Conservation (phyloP, 345 rosid species). For the Acer saccharum region DNA sequence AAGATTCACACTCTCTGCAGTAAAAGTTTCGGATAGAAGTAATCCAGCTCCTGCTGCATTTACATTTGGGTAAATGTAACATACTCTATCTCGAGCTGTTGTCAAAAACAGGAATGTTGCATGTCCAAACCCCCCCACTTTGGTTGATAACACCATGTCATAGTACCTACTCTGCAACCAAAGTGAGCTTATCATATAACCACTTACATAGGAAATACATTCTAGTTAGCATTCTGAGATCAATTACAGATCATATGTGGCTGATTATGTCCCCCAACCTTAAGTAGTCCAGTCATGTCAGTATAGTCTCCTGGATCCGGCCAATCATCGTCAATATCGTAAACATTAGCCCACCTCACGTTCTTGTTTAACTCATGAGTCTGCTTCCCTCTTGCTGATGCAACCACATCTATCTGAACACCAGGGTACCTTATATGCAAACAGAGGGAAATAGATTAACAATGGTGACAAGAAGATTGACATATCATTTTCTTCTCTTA, state of each 20-base stretch:
- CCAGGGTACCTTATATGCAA: slow-evolving; percentile 71
- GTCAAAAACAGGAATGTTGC: slow-evolving; percentile 89
- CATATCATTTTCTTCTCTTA: not conserved
- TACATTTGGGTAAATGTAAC: slow-evolving; percentile 89
- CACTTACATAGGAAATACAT: slow-evolving; percentile 2
- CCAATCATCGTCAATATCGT: slow-evolving; percentile 81
- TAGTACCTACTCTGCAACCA: slow-evolving; percentile 80
- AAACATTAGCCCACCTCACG: slow-evolving; percentile 91
- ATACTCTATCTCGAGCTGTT: slow-evolving; percentile 78
- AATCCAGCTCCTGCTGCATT: slow-evolving; percentile 96
- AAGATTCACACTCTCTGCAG: slow-evolving; percentile 64
- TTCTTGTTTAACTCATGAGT: slow-evolving; percentile 87
- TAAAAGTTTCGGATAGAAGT: slow-evolving; percentile 73
- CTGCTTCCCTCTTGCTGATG: slow-evolving; percentile 89
- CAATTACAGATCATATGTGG: not conserved
- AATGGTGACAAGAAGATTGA: not conserved
- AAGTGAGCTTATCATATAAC: slow-evolving; percentile 3
- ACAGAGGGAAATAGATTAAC: not conserved
- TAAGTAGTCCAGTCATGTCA: slow-evolving; percentile 82
- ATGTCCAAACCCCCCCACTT: slow-evolving; percentile 88
- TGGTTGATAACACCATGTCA: slow-evolving; percentile 91
- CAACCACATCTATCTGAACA: slow-evolving; percentile 73
- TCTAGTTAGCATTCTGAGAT: not conserved
- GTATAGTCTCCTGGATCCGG: slow-evolving; percentile 85
- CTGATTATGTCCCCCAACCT: slow-evolving; percentile 43